Base-by-base conservation (phyloP, 768 basidiomycete species). In the Clitopilus hobsonii region DNA sequence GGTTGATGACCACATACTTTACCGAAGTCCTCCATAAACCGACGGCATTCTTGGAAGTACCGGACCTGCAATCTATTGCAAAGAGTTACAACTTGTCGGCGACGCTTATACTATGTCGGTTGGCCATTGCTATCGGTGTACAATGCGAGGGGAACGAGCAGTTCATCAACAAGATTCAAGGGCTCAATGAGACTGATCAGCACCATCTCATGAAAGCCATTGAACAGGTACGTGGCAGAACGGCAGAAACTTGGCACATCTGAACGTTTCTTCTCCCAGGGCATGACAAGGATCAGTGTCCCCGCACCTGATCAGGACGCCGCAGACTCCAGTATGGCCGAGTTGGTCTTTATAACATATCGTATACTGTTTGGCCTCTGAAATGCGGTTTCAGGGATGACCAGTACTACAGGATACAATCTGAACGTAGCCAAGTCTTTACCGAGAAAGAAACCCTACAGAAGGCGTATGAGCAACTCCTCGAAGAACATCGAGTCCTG, bases 131-230 rank as follows among this genome's bases (percentile, higher is more conserved):
- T 20, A 89, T 94, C 60, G 86, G 88, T 1, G 92, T 94, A 8
- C 92, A 95, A 70, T 94, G 90, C 64, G 88, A 90, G 67, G 82
- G 82, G 67, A 95, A 95, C 64, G 85, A 92, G 72, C 83, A 86
- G 58, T 88, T 95, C 60, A 94, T 98, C 57, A 86, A 84, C 66
- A 89, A 84, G 71, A 98, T 98, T 29, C 94, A 95, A 63, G 79
- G 81, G 1, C 69, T 97, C 58, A 87, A 82, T 57, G 89, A 96
- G 69, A 78, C 72, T 16, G 86, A 94, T 64, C 94, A 97, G 71
- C 90, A 93, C 66, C 78, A 84, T 64, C 73, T 97, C 52, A 98
- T 97, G 95, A 88, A 82, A 69, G 89, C 91, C 36, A 96, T 97
- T 56, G 94, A 97, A 69, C 89, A 91, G 78, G 94, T 91, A 56